Percentiles rank a stretch among this genome's conserved stretches.
Conservation (phyloP, 2,329 filamentous ascomycete species). For the Biscogniauxia marginata region DNA sequence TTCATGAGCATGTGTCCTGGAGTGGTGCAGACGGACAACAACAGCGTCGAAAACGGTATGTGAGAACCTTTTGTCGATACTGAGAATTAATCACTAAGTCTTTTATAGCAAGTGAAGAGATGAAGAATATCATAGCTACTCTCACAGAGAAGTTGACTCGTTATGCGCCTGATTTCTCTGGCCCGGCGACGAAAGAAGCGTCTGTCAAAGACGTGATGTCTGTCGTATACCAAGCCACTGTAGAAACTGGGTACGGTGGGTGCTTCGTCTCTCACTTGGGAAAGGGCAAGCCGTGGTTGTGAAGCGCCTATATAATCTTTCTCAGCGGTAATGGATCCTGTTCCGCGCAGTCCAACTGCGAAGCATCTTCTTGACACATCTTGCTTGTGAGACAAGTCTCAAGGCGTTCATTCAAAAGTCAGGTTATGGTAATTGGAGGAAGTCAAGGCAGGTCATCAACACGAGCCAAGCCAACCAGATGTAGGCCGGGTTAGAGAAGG, state of each 20-base stretch:
- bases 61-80: slow-evolving; percentile 10
- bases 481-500: too few relatives aligned
- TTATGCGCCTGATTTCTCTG: slow-evolving; percentile 27
- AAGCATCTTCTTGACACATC: too few relatives aligned
- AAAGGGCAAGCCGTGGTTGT: slow-evolving; percentile 11
- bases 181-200: slow-evolving; percentile 16
- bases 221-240: slow-evolving; percentile 7
- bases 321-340: too few relatives aligned
- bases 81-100: slow-evolving; percentile 13
- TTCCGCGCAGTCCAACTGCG: too few relatives aligned
- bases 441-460: too few relatives aligned
- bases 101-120: slow-evolving; percentile 7
- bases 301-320: too few relatives aligned
- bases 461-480: too few relatives aligned
- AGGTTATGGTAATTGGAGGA: too few relatives aligned
- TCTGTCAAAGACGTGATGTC: slow-evolving; percentile 15
- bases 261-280: slow-evolving; percentile 11
- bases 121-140: slow-evolving; percentile 3
- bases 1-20: slow-evolving; percentile 46
- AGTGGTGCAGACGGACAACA: too few relatives aligned
- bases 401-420: too few relatives aligned
- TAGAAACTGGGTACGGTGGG: slow-evolving; percentile 12
- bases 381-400: too few relatives aligned
- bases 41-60: slow-evolving; percentile 38
- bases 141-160: slow-evolving; percentile 15